These are phyloP conservation scores for Dillenia turbinata DNA, from an alignment of 164 flowering plant genomes.

Conservation along the genomic window DNA sequence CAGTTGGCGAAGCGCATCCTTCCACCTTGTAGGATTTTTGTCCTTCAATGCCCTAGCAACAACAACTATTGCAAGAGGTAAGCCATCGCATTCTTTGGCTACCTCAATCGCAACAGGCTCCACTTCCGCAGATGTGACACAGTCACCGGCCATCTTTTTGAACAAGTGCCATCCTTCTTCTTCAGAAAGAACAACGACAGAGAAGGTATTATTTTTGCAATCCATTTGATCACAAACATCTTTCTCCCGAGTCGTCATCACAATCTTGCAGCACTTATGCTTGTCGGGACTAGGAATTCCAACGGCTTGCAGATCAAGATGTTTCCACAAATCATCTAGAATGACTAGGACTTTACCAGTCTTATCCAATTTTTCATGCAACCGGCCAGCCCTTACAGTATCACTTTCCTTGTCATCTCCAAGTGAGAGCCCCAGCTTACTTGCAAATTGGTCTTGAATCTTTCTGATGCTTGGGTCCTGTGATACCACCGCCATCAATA, in stretches of 20 bases:
- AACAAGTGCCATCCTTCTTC: too few relatives aligned
- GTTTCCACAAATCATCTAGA: slow-evolving; percentile 13
- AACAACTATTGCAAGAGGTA: not conserved
- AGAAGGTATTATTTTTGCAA: too few relatives aligned
- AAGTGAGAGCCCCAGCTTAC: too few relatives aligned
- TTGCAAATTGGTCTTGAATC: slow-evolving; percentile 11
- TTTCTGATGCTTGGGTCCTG: slow-evolving; percentile 2
- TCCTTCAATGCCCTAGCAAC: not conserved
- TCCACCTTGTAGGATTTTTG: not conserved
- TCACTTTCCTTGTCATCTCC: too few relatives aligned
- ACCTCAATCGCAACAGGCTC: too few relatives aligned
- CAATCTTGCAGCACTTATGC: slow-evolving; percentile 5
- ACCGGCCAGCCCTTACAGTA: slow-evolving; percentile 1
- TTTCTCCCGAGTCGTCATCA: slow-evolving; percentile 7
- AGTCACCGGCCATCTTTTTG: too few relatives aligned
- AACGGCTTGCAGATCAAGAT: not conserved
- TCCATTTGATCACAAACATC: too few relatives aligned
- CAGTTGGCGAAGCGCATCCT: too few relatives aligned
- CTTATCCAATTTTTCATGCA: not conserved
- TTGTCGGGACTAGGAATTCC: slow-evolving; percentile 4
- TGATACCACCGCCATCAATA: slow-evolving; percentile 5
- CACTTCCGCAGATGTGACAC: too few relatives aligned
- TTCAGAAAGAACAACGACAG: too few relatives aligned
- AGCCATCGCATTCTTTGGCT: too few relatives aligned
- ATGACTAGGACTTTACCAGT: slow-evolving; percentile 7